Evolutionary conservation across 2,329 filamentous ascomycete species (phyloP).

Genomic region (Nothopassalora personata): DNA sequence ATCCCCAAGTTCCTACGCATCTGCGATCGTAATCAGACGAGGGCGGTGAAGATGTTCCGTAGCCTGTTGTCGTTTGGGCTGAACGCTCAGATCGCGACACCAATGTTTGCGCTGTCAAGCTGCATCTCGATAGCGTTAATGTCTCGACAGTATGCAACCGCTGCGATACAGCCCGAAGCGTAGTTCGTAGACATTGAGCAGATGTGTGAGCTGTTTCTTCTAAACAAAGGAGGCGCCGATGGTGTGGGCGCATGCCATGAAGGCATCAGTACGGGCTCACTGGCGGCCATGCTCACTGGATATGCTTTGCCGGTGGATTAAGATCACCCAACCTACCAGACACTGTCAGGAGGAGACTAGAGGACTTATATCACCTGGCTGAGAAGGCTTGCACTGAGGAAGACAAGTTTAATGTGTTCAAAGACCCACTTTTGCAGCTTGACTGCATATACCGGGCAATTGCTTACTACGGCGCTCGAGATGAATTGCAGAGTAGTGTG

Average conservation of each 20-base stretch:
- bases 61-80: slow-evolving; percentile 3
- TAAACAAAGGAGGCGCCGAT: slow-evolving; percentile 20
- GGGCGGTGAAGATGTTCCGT: slow-evolving; percentile 9
- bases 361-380: slow-evolving; percentile 4
- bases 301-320: slow-evolving; percentile 4
- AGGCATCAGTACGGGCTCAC: slow-evolving; percentile 11
- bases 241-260: slow-evolving; percentile 13
- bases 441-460: slow-evolving; percentile 5
- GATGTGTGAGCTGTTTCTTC: slow-evolving; percentile 19
- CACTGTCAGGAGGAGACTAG: slow-evolving; percentile 4
- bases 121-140: slow-evolving; percentile 14
- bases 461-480: slow-evolving; percentile 3
- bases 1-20: slow-evolving; percentile 5
- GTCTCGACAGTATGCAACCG: slow-evolving; percentile 15
- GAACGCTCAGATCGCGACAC: slow-evolving; percentile 5
- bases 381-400: slow-evolving; percentile 1
- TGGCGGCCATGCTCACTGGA: slow-evolving; percentile 9
- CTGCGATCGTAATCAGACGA: slow-evolving; percentile 13
- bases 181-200: slow-evolving; percentile 18
- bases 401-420: slow-evolving; percentile 2
- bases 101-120: slow-evolving; percentile 11
- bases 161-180: slow-evolving; percentile 11
- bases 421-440: slow-evolving; percentile 3
- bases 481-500: slow-evolving; percentile 7
- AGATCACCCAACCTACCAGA: slow-evolving; percentile 2